Evolutionary conservation across 306 rosid species (phyloP).

Genomic region (Lathyrus oleraceus): DNA sequence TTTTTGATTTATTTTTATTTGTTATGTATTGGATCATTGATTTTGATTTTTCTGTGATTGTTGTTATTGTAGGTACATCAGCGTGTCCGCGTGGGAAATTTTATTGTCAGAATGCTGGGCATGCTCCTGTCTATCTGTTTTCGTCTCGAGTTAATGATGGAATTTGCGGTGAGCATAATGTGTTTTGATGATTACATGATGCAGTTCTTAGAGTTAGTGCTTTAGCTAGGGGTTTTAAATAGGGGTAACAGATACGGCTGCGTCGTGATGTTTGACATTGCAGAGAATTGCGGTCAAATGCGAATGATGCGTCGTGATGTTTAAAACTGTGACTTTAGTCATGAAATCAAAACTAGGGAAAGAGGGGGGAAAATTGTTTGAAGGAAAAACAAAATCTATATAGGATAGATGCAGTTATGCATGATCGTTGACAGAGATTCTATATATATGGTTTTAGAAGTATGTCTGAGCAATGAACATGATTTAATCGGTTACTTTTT

Average conservation of each 20-base stretch:
- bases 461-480: conserved; percentile 16
- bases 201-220: background rate
- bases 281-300: background rate
- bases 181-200: background rate
- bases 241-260: background rate
- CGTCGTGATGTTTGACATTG: background rate
- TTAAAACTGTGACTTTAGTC: no score
- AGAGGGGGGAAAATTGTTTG: no score
- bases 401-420: background rate
- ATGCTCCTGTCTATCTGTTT: conserved; percentile 52
- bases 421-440: background rate
- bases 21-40: conserved; percentile 14
- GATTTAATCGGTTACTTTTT: conserved; percentile 13
- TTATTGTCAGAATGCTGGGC: conserved; percentile 80
- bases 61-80: conserved; percentile 65
- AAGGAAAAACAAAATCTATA: no score
- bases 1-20: background rate
- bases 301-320: background rate
- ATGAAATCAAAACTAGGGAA: no score
- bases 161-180: conserved; percentile 69
- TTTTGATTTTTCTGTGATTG: conserved; percentile 7
- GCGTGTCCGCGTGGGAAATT: conserved; percentile 88
- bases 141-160: conserved; percentile 97
- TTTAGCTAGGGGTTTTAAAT: conserved; percentile 11
- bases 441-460: conserved; percentile 19